These are phyloP conservation scores for Brassica incana DNA, from an alignment of 345 rosid species.

Conservation along the genomic window DNA sequence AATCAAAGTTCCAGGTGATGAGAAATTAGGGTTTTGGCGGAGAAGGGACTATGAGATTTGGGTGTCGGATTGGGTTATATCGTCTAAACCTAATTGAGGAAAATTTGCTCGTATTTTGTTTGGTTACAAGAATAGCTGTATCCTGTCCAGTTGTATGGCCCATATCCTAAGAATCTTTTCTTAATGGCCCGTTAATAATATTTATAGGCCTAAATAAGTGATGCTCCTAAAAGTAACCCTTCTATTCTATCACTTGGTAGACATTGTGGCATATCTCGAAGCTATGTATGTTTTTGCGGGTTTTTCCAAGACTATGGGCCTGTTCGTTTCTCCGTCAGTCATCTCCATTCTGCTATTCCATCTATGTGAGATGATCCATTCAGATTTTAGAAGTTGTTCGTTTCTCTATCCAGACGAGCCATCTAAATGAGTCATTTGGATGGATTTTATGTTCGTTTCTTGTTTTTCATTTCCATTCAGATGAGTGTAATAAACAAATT, in stretches of 20 bases:
- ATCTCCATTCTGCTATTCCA: no score
- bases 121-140: conserved; percentile 8
- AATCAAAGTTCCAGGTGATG: background rate
- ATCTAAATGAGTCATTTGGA: no score
- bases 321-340: background rate
- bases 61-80: conserved; percentile 20
- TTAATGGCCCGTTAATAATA: background rate
- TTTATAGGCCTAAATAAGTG: conserved; percentile 31
- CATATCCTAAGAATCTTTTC: background rate
- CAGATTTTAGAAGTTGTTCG: no score
- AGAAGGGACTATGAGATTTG: background rate
- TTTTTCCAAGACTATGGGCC: no score
- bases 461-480: no score
- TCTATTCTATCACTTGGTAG: conserved; percentile 48
- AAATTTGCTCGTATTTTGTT: conserved; percentile 8
- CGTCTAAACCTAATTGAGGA: conserved; percentile 32
- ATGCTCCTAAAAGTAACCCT: conserved; percentile 51
- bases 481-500: no score
- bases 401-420: no score
- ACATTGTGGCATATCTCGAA: conserved; percentile 43
- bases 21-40: conserved; percentile 17
- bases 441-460: no score
- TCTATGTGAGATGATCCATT: no score
- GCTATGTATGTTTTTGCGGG: background rate
- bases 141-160: background rate